Conservation (phyloP, 805 yeast species). For the Candida vartiovaarae region DNA sequence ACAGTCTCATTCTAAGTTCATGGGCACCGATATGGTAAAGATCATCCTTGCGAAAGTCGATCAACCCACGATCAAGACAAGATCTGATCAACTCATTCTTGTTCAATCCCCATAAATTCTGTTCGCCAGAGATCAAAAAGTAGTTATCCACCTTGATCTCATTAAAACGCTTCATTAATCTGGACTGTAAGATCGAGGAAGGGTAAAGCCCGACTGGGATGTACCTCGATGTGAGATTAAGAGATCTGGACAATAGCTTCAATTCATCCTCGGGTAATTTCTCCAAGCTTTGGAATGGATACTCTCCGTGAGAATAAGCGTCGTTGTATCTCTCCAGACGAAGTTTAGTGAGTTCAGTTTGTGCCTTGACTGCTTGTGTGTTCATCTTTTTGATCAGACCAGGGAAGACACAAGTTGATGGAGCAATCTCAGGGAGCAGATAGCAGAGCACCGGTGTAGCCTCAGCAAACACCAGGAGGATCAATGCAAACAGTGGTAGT, state of each 20-base stretch:
- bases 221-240: slow-evolving; percentile 34
- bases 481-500: slow-evolving; percentile 44
- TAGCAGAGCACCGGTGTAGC: slow-evolving; percentile 47
- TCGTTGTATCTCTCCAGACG: slow-evolving; percentile 13
- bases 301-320: slow-evolving; percentile 12
- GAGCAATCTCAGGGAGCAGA: slow-evolving; percentile 46
- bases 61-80: slow-evolving; percentile 50
- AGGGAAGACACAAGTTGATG: slow-evolving; percentile 53
- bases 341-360: slow-evolving; percentile 7
- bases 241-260: slow-evolving; percentile 27
- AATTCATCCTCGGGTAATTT: slow-evolving; percentile 35
- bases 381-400: slow-evolving; percentile 23
- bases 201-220: slow-evolving; percentile 34
- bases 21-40: slow-evolving; percentile 27
- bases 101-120: slow-evolving; percentile 39
- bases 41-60: slow-evolving; percentile 30
- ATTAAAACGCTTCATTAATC: slow-evolving; percentile 33
- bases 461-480: slow-evolving; percentile 46
- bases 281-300: slow-evolving; percentile 41
- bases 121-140: slow-evolving; percentile 22
- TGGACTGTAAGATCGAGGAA: slow-evolving; percentile 29
- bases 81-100: slow-evolving; percentile 45
- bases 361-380: slow-evolving; percentile 23
- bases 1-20: slow-evolving; percentile 30
- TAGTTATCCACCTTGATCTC: slow-evolving; percentile 49